Base-by-base conservation (phyloP, 1,284 basidiomycete species). In the Earliella scabrosa region DNA sequence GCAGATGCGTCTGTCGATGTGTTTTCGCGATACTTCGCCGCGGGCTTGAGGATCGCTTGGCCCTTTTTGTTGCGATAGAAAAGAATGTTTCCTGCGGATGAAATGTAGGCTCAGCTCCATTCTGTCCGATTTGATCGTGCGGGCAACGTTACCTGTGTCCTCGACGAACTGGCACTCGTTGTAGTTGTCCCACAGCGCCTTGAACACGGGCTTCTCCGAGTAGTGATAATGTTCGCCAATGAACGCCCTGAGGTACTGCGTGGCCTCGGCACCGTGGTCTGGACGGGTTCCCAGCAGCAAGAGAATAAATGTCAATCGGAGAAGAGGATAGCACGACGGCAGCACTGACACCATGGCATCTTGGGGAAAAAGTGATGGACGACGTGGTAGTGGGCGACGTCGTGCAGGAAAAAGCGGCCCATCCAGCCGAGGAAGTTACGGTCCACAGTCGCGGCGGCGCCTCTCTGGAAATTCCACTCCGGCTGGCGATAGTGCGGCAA, bases 111-210 rank as follows among this genome's bases (percentile, higher is more conserved):
- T 56, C 35, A 23, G 23, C n/a, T 13, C 45, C 10, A 0, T 14
- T 13, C 10, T 2, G 27, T 26, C n/a, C 14, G 21, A 11, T 31
- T 14, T 39, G 27, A 38, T 36, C 45, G 34, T n/a, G 27, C 16
- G 29, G 16, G 31, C 14, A 11, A 52, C n/a, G 45, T 10, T 23
- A 71, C 73, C 74, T 45, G 79, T 77, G 67, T 88, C 83, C 63
- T 93, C 90, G 44, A 93, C 85, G 72, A 88, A 92, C 67, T 86
- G 76, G 63, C 82, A 87, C 20, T 77, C 71, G 64, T 83, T 86
- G 66, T 83, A 85, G 52, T 71, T 82, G 5, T 79, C 72, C 83
- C 83, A 85, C 4, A 86, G 74, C 2, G 81, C 78, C 56, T 73
- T 67, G 73, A 85, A 85, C 2, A 75, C 74, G 21, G 78, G 77